Evolutionary conservation across 495 filamentous ascomycete genomes (phyloP), one percentile per base, ranked within the genome.

Genomic region (Tuber umbilicatum): DNA sequence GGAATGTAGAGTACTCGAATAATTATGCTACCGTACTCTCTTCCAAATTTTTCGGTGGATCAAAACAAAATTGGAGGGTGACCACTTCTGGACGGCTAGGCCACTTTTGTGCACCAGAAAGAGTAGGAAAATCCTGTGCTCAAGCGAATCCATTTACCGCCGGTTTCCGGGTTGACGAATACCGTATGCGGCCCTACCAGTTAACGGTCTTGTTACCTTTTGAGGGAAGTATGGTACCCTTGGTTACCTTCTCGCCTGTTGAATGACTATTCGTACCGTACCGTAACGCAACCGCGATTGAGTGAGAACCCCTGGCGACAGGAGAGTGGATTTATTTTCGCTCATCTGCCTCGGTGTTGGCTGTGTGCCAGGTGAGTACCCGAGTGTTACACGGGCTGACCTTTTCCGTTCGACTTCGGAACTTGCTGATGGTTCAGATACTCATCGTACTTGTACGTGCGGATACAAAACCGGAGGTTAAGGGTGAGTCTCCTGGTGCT

Each of bases 31-130:
- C 39, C 39, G 39, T 64, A 14, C 9, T n/a, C 50, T 31, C 9
- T 31, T 17, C 55, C 31, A 14, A 64, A 64, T 14, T 4, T 60
- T 64, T 64, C 55, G 27, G 55, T 35, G 55, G 55, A 64, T 64
- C 27, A 64, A 64, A 64, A 64, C 27, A 35, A 64, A 64, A 64
- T 64, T 64, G 6, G 55, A 64, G 55, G 55, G 27, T 64, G 55
- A 64, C 35, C 55, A 27, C 55, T 64, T 64, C 27, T 64, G 27
- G 27, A 64, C 14, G 14, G 1, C 55, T 64, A 64, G 55, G 14
- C 27, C 27, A 35, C 55, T 35, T 64, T 64, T 64, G 27, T 35
- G 17, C 55, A 35, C 55, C 31, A 64, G 6, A 64, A 16, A 35
- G 55, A 4, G 16, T 16, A 64, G 27, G 19, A 64, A 64, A 17